Evolutionary conservation across 257 asterid genomes (phyloP), one percentile per base, ranked within the genome.

Genomic region (Fraxinus cuspidata): DNA sequence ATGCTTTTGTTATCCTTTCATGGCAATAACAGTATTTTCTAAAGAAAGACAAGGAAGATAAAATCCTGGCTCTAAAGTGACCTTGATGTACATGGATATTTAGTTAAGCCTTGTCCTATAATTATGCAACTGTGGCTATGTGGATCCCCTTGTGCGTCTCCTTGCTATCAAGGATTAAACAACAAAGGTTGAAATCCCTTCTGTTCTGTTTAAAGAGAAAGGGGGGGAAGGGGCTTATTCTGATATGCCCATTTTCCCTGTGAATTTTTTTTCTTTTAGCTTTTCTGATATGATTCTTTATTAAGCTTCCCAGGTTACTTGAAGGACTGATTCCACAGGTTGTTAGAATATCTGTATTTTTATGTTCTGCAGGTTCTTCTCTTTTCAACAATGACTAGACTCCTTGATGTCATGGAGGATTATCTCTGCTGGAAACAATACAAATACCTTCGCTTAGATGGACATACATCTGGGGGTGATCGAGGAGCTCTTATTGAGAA

Each of bases 381-480:
- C 27, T 96, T 96, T 79, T 96, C 99, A 72, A 96, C 99, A 78
- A 96, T 96, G 99, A 96, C 99, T 78, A 89, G 99, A 84, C 87
- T 96, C 69, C 98, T 96, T 85, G 98, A 96, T 88, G 98, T 96
- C 37, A 88, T 96, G 98, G 99, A 96, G 89, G 99, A 96, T 74
- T 96, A 96, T 87, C 98, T 96, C 77, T 80, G 83, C 94, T 90
- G 96, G 99, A 96, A 96, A 87, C 94, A 96, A 77, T 96, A 93
- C 68, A 92, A 73, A 79, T 96, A 96, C 83, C 92, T 96, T 37
- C 97, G 99, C 71, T 87, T 96, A 84, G 99, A 96, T 84, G 99
- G 99, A 18, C 99, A 96, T 81, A 96, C 99, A 81, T 92, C 94
- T 67, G 99, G 99, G 74, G 98, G 99, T 58, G 98, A 96, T 80